Base-by-base conservation (phyloP, 495 filamentous ascomycete species). In the Aspergillus mulundensis region DNA sequence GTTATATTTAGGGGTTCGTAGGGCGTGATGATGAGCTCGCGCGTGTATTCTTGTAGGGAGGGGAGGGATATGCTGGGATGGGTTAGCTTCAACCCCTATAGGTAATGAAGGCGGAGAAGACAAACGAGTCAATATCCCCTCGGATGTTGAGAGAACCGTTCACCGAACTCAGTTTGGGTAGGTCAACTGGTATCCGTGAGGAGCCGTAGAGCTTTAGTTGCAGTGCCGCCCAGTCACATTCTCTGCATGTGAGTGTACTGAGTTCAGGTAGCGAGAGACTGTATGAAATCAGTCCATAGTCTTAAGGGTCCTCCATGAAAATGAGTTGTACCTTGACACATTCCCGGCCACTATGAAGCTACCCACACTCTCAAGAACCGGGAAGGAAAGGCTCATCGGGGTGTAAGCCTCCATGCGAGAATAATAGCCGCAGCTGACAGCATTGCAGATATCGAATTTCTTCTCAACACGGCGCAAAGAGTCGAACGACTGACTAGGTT, bases 61-160 rank as follows among this genome's bases (percentile, higher is more conserved):
- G 43, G 43, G 1, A 46, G 21, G 43, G 43, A 46, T 25, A 46
- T 25, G 5, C 43, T 46, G 24, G 14, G 42, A 23, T 44, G 5
- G 3, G 25, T 28, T 28, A 28, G 25, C 25, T 4, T 28, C n/a
- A 43, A 43, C 19, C n/a, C 16, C n/a, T 43, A 16, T 16, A 1
- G n/a, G n/a, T n/a, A n/a, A n/a, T n/a, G n/a, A n/a, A 44, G 19
- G 42, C 7, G 19, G 19, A 16, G 40, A 42, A 24, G 23, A 46
- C 43, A n/a, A 46, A 46, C 43, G 43, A 46, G 23, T 46, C 43
- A 11, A 46, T 46, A 30, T 46, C 43, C 16, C 43, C 43, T 28
- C 43, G 21, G 20, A 46, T 46, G 23, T 46, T 28, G 15, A 46
- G 23, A 25, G 15, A 24, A n/a, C 43, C 43, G 21, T 28, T 21